Evolutionary conservation across 2,329 filamentous ascomycete species (phyloP), one percentile per base, ranked within the genome.

Genomic region (Camillea tinctor): DNA sequence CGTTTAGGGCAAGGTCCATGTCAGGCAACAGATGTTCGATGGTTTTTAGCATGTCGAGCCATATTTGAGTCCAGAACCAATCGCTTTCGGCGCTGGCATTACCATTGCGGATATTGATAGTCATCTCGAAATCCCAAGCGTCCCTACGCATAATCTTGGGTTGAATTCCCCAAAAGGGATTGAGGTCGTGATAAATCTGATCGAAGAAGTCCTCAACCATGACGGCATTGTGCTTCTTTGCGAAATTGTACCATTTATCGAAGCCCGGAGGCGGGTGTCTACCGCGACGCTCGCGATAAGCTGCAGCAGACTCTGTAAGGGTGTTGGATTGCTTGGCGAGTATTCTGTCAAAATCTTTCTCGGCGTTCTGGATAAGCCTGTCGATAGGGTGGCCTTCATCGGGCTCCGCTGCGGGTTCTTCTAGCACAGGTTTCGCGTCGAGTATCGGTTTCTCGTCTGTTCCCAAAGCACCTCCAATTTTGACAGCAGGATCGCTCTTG

Each of bases 1-100:
- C 79, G 64, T 90, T 90, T 60, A 89, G 78, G 0, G 87, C 81
- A 60, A 90, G 80, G 61, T 89, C 87, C 82, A 90, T 86, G 66
- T 90, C 87, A 1, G 87, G 87, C 17, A 90, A 75, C 57, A 84
- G 61, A 48, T 81, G 74, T 63, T 83, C 79, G n/a, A 87, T 78
- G 0, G 79, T 79, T 59, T 79, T 75, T 66, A 84, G 76, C 75
- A 86, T 75, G 54, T 81, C 72, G 30, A 82, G 72, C 84, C 84
- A 85, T 60, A 86, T 81, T 66, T 79, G 73, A 2, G 80, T 84
- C 83, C 80, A 87, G 68, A 83, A 85, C 81, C 80, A 87, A 64
- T 82, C 80, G 69, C 79, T 84, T 21, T 70, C 73, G 1, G 83
- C 76, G 8, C 74, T 79, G 5, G 84, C 84, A 53, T 78, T 80